These are phyloP conservation scores for Pugionium cornutum DNA, from an alignment of 345 rosid genomes.

Conservation along the genomic window DNA sequence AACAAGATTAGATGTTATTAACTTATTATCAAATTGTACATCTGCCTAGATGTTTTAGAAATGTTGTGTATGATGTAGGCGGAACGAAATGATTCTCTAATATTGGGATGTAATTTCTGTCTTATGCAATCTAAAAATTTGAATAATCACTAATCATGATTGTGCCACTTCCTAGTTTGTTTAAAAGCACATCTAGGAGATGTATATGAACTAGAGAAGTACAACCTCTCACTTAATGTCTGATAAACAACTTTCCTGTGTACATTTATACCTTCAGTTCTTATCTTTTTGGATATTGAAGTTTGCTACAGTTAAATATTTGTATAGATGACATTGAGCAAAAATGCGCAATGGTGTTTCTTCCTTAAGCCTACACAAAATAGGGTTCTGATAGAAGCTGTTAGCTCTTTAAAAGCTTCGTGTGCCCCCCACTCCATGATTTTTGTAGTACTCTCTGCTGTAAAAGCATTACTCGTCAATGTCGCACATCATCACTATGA, in stretches of 20 bases:
- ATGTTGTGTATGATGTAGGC: constrained; percentile 5
- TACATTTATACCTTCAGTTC: constrained; percentile 1
- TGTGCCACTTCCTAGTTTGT: constrained; percentile 5
- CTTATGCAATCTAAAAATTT: not conserved
- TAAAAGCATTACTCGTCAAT: constrained; percentile 5
- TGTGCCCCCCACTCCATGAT: constrained; percentile 1
- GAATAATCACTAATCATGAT: constrained; percentile 6
- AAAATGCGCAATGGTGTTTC: not conserved
- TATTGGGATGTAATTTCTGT: not conserved
- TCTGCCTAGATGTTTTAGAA: not conserved
- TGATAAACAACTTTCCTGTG: not conserved
- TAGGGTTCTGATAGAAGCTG: not conserved
- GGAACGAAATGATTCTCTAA: constrained; percentile 7
- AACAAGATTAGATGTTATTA: not conserved
- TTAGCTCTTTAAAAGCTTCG: constrained; percentile 9
- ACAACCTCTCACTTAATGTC: not conserved
- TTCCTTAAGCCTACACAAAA: not conserved
- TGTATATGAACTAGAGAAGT: constrained; percentile 1
- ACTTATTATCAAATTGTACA: not conserved
- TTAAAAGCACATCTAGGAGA: constrained; percentile 3
- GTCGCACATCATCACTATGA: constrained; percentile 2
- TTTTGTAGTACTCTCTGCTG: constrained; percentile 3
- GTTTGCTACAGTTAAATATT: not conserved
- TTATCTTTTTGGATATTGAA: not conserved
- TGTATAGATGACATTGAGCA: not conserved